Percentiles rank a stretch among this genome's conserved stretches.
These are phyloP conservation scores for Lactarius evosmus DNA, from an alignment of 768 basidiomycete species.

Conservation along the genomic window DNA sequence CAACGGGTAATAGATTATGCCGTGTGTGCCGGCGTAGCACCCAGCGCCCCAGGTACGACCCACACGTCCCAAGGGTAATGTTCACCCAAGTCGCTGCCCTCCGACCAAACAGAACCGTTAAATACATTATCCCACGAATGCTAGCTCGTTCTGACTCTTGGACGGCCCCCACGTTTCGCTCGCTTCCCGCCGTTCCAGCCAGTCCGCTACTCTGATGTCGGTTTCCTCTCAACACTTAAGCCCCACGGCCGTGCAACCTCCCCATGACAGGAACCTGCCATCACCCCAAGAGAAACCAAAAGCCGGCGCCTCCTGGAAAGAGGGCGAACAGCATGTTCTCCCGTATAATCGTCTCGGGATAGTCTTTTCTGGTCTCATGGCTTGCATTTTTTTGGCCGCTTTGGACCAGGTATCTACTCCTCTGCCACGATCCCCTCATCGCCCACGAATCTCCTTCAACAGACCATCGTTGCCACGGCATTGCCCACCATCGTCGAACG, in stretches of 20 bases:
- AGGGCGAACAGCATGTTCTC: constrained; percentile 40
- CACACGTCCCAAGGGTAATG: neutral
- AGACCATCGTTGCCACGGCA: constrained; percentile 49
- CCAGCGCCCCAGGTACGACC: neutral
- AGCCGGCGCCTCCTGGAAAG: constrained; percentile 40
- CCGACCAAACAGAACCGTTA: neutral
- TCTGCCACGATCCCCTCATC: neutral
- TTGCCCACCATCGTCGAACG: constrained; percentile 48
- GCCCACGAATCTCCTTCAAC: neutral
- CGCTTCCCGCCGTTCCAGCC: neutral
- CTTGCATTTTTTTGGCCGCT: constrained; percentile 44
- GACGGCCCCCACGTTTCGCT: neutral
- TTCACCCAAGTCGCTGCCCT: too few species aligned
- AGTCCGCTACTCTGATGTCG: neutral
- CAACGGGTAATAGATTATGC: neutral
- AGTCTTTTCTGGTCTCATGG: constrained; percentile 46
- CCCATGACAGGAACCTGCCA: neutral
- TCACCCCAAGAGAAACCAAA: constrained; percentile 12
- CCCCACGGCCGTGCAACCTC: neutral
- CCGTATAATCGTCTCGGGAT: constrained; percentile 43
- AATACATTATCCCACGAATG: neutral
- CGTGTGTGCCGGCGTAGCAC: neutral
- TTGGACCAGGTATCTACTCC: constrained; percentile 41
- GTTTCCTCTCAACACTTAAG: neutral
- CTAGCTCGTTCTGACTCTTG: neutral